Evolutionary conservation across 805 yeast species (phyloP).

Genomic region (Clavispora carvajalis): DNA sequence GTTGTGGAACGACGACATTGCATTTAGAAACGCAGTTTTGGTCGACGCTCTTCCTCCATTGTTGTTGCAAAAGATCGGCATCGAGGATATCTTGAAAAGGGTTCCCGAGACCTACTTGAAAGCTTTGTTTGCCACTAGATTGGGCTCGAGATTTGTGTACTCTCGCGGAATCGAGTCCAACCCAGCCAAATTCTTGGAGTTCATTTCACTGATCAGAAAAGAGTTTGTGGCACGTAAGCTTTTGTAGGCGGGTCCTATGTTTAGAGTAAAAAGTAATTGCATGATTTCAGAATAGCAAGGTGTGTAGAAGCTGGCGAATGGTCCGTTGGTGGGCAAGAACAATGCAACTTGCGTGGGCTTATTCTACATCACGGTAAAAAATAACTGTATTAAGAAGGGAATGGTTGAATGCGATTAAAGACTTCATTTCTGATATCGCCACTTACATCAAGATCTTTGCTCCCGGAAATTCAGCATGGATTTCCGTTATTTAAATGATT

Average conservation of each 20-base stretch:
- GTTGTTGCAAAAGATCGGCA: slow-evolving; percentile 61
- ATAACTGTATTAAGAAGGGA: no score
- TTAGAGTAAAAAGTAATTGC: background rate
- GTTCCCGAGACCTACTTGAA: slow-evolving; percentile 85
- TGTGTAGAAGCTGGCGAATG: no score
- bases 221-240: slow-evolving; percentile 30
- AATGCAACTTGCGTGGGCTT: no score
- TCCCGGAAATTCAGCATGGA: no score
- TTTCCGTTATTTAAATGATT: background rate
- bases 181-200: slow-evolving; percentile 72
- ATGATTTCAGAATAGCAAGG: background rate
- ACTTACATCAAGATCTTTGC: no score
- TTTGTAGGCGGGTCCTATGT: slow-evolving; percentile 14
- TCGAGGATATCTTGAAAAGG: slow-evolving; percentile 61
- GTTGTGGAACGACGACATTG: slow-evolving; percentile 76
- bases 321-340: no score
- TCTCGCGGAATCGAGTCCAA: slow-evolving; percentile 75
- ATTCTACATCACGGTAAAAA: no score
- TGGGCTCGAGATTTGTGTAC: slow-evolving; percentile 83
- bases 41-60: slow-evolving; percentile 72
- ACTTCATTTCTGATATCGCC: no score
- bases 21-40: slow-evolving; percentile 73
- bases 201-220: slow-evolving; percentile 54
- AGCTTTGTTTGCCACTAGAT: slow-evolving; percentile 81
- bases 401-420: no score